Conservation (phyloP, 2,329 filamentous ascomycete genomes). For the Didymella lethalis region DNA sequence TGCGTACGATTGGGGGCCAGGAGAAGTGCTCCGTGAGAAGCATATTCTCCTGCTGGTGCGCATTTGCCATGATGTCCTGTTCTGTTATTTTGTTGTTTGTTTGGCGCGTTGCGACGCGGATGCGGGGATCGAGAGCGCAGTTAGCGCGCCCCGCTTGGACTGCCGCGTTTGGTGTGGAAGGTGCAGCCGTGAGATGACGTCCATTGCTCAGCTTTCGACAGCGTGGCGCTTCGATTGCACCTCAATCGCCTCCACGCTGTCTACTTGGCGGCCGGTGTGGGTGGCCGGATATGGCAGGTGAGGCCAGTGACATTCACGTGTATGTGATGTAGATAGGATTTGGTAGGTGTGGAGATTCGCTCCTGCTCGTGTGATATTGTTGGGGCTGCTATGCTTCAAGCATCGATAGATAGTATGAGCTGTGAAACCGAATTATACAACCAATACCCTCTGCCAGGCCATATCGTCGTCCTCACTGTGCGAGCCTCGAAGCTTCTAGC, state of each 20-base stretch:
- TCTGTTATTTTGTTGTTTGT: background rate
- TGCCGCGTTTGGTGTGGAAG: background rate
- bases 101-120: constrained; percentile 31
- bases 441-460: constrained; percentile 16
- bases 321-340: background rate
- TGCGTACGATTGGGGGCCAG: constrained; percentile 82
- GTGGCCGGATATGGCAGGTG: background rate
- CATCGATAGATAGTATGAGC: constrained; percentile 10
- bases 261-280: background rate
- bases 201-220: background rate
- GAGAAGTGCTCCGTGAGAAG: constrained; percentile 95
- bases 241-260: background rate
- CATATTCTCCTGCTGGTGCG: constrained; percentile 59
- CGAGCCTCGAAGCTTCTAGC: constrained; percentile 21
- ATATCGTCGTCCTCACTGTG: constrained; percentile 11
- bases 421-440: constrained; percentile 31
- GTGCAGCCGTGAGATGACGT: constrained; percentile 5
- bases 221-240: background rate
- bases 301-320: constrained; percentile 1
- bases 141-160: constrained; percentile 8
- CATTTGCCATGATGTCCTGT: constrained; percentile 50
- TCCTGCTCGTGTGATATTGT: background rate
- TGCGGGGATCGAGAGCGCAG: constrained; percentile 12
- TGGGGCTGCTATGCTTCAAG: constrained; percentile 2
- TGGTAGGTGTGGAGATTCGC: background rate